These are phyloP conservation scores for Pichia sp. DNA, from an alignment of 1,139 yeast genomes.

Conservation along the genomic window DNA sequence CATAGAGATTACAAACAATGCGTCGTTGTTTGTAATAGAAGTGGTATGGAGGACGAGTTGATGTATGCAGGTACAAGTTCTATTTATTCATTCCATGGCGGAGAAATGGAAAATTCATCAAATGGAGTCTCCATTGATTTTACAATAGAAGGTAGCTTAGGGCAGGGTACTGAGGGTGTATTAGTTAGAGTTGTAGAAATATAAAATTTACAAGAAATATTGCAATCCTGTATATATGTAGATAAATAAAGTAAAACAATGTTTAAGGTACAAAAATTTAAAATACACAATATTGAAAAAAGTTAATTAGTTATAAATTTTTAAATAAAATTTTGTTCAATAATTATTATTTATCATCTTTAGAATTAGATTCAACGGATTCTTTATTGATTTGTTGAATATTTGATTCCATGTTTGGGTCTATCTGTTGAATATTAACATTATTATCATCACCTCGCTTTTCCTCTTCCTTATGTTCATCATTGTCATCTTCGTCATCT, in stretches of 20 bases:
- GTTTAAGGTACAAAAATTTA: slow-evolving; percentile 2
- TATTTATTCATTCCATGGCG: slow-evolving; percentile 44
- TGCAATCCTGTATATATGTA: too few relatives aligned
- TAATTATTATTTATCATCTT: background rate
- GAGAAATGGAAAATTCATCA: slow-evolving; percentile 6
- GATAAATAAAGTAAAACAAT: background rate
- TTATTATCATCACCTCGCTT: background rate
- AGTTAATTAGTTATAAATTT: too few relatives aligned
- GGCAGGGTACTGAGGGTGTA: slow-evolving; percentile 59
- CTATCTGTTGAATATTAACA: background rate
- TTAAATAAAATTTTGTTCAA: too few relatives aligned
- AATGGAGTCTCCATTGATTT: slow-evolving; percentile 26
- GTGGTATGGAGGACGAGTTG: slow-evolving; percentile 66
- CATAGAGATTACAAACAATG: slow-evolving; percentile 20
- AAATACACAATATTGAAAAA: background rate
- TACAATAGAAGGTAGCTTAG: slow-evolving; percentile 45
- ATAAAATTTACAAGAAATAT: too few relatives aligned
- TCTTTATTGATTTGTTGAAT: background rate
- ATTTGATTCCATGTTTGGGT: background rate
- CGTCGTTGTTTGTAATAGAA: slow-evolving; percentile 57
- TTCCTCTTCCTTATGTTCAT: slow-evolving; percentile 10
- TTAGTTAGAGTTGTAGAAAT: slow-evolving; percentile 48
- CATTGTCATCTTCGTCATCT: slow-evolving; percentile 17
- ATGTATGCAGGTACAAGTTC: slow-evolving; percentile 69
- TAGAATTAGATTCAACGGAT: background rate